Percentiles rank a stretch among this genome's conserved stretches.
These are phyloP conservation scores for Pisolithus sp. DNA, from an alignment of 768 basidiomycete genomes.

Conservation along the genomic window DNA sequence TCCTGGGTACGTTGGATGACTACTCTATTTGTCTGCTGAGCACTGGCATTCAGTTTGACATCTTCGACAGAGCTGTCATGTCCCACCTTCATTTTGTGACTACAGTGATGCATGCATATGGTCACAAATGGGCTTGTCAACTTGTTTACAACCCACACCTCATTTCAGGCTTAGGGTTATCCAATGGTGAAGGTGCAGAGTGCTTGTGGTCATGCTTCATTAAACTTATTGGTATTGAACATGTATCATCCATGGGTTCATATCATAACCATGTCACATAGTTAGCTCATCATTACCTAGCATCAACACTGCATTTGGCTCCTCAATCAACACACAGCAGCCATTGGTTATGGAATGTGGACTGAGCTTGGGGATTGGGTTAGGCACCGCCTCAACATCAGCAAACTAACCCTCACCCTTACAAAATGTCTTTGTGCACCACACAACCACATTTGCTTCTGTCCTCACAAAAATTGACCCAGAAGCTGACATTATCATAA, in stretches of 20 bases:
- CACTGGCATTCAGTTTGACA: background rate
- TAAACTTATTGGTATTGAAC: conserved; percentile 29
- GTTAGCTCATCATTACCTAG: conserved; percentile 3
- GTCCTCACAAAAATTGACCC: no score
- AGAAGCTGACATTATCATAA: no score
- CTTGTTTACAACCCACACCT: conserved; percentile 4
- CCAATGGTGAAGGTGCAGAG: conserved; percentile 6
- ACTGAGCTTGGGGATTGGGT: conserved; percentile 33
- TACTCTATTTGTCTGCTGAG: no score
- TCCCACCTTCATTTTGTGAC: conserved; percentile 27
- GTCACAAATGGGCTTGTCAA: conserved; percentile 30
- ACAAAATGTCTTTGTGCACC: no score
- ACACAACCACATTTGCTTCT: no score
- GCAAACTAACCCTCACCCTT: no score
- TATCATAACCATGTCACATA: background rate
- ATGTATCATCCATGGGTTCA: conserved; percentile 27
- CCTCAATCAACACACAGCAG: conserved; percentile 26
- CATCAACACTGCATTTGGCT: conserved; percentile 25
- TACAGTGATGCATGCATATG: conserved; percentile 35
- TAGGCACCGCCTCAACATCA: conserved; percentile 10
- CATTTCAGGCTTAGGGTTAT: background rate
- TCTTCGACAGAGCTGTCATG: background rate
- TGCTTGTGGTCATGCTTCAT: conserved; percentile 29
- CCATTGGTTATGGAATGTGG: conserved; percentile 20
- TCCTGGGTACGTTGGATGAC: no score